Evolutionary conservation across 2,329 filamentous ascomycete species (phyloP).

Genomic region (Aurifilum marmelostoma): DNA sequence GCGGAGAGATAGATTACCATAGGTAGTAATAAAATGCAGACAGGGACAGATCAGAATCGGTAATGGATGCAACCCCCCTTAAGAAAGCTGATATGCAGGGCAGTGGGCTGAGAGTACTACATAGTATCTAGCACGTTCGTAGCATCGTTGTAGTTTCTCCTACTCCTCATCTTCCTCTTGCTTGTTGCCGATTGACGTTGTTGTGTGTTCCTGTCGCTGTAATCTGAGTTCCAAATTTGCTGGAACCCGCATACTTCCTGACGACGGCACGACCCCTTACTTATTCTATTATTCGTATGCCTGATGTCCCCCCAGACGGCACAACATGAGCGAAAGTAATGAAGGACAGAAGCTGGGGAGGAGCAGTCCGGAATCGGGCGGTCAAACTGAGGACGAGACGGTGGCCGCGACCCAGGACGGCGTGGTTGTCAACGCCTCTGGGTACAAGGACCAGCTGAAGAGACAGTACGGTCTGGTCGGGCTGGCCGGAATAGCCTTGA

Average conservation of each 20-base stretch:
- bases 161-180: not conserved
- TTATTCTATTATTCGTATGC: too few species aligned
- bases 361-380: slow-evolving; percentile 24
- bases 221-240: not conserved
- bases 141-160: not conserved
- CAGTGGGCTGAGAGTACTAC: not conserved
- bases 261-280: not conserved
- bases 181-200: not conserved
- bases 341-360: slow-evolving; percentile 24
- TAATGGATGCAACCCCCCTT: not conserved
- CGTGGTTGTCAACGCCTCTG: slow-evolving; percentile 63
- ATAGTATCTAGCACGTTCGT: not conserved
- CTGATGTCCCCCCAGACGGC: too few species aligned
- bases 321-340: slow-evolving; percentile 25
- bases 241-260: not conserved
- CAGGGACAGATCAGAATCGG: not conserved
- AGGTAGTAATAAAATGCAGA: not conserved
- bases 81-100: slow-evolving; percentile 2
- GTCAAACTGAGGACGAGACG: slow-evolving; percentile 38
- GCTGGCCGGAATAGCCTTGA: slow-evolving; percentile 62
- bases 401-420: slow-evolving; percentile 42
- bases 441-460: slow-evolving; percentile 65
- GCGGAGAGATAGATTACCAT: slow-evolving; percentile 4
- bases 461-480: slow-evolving; percentile 64
- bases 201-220: not conserved